Evolutionary conservation across 345 rosid species (phyloP).

Genomic region (Heritiera littoralis): DNA sequence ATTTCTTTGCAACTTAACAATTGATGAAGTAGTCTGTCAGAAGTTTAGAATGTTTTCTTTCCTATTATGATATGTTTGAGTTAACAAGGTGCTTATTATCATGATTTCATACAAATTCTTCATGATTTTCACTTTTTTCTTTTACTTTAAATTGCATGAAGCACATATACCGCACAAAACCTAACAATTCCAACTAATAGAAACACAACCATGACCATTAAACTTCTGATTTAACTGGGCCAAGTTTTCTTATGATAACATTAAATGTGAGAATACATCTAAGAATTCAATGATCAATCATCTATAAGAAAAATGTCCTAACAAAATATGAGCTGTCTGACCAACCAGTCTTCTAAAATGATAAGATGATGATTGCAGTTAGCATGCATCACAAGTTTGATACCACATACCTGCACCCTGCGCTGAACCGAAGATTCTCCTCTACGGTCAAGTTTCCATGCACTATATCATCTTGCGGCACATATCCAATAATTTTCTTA

Average conservation of each 20-base stretch:
- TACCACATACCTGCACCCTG: slow-evolving; percentile 71
- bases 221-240: background rate
- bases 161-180: background rate
- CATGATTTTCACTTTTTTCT: background rate
- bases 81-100: background rate
- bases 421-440: slow-evolving; percentile 88
- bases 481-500: slow-evolving; percentile 83
- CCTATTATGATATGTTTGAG: background rate
- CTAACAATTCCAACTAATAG: background rate
- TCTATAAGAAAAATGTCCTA: background rate
- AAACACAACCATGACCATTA: background rate
- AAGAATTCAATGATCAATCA: background rate
- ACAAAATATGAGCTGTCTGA: background rate
- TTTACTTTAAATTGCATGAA: background rate
- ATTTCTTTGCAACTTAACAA: background rate
- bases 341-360: slow-evolving; percentile 2
- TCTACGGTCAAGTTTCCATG: slow-evolving; percentile 94
- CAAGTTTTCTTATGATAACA: background rate
- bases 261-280: background rate
- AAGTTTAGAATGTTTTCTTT: background rate
- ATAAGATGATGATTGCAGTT: slow-evolving; percentile 1
- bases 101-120: background rate
- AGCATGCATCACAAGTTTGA: background rate
- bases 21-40: background rate
- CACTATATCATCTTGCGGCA: slow-evolving; percentile 93